phyloP scores from a whole-genome alignment of 495 filamentous ascomycete species.

The Corynascus novoguineensis region DNA sequence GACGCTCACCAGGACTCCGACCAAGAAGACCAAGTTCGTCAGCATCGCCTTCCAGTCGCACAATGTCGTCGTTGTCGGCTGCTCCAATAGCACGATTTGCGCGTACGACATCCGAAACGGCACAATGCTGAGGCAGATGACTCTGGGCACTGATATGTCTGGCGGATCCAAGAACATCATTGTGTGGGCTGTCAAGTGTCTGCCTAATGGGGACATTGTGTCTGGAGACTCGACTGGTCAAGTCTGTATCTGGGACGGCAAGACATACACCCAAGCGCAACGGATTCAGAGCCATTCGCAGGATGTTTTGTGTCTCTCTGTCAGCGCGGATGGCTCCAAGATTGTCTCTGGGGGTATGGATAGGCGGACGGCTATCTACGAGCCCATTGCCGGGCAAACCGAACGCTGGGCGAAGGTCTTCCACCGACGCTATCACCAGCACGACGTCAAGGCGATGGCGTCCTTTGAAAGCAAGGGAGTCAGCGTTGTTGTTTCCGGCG shows the following conservation, averaged over 20 bases:
- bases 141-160: constrained; percentile 66
- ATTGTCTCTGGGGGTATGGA: constrained; percentile 93
- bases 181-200: constrained; percentile 86
- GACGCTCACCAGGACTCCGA: constrained; percentile 63
- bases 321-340: constrained; percentile 71
- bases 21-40: constrained; percentile 78
- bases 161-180: constrained; percentile 78
- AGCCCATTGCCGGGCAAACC: constrained; percentile 53
- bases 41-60: constrained; percentile 84
- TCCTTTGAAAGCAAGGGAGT: constrained; percentile 76
- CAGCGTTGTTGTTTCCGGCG: constrained; percentile 88
- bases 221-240: constrained; percentile 93
- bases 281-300: constrained; percentile 78
- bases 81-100: constrained; percentile 85
- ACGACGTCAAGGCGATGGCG: constrained; percentile 94
- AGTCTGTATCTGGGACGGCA: constrained; percentile 87
- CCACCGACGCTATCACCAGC: constrained; percentile 75
- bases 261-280: constrained; percentile 80
- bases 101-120: constrained; percentile 82
- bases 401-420: constrained; percentile 76
- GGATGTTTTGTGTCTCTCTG: constrained; percentile 81
- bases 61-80: constrained; percentile 78
- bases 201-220: constrained; percentile 82
- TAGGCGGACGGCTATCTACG: constrained; percentile 74
- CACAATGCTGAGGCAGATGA: constrained; percentile 68